Conservation (phyloP, 2,329 filamentous ascomycete genomes). For the Cercospora canescens region DNA sequence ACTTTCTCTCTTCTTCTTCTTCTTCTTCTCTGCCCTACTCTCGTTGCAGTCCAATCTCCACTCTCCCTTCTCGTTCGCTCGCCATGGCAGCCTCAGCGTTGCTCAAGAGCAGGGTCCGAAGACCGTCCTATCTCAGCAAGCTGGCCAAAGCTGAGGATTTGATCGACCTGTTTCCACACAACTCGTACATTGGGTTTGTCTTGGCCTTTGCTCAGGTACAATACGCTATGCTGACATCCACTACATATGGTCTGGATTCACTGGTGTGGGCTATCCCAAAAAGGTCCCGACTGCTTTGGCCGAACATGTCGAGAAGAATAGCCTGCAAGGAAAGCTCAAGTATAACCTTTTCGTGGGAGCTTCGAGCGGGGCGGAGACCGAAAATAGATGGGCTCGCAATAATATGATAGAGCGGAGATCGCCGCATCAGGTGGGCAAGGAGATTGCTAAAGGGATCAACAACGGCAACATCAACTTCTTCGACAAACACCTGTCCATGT, state of each 20-base stretch:
- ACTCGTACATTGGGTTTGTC: constrained; percentile 69
- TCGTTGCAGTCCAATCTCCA: too few relatives aligned
- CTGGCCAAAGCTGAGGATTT: constrained; percentile 77
- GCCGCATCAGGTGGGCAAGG: constrained; percentile 88
- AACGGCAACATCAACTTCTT: constrained; percentile 87
- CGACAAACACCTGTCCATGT: constrained; percentile 93
- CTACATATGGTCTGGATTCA: constrained; percentile 75
- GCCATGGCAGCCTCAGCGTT: constrained; percentile 54
- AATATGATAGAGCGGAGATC: constrained; percentile 87
- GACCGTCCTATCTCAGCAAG: constrained; percentile 78
- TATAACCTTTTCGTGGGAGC: constrained; percentile 88
- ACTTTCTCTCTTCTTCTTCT: not conserved
- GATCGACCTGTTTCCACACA: constrained; percentile 78
- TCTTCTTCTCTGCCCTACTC: not conserved
- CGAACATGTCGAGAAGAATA: constrained; percentile 86
- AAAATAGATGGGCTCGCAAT: constrained; percentile 84
- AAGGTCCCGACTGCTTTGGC: constrained; percentile 81
- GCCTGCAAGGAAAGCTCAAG: constrained; percentile 77
- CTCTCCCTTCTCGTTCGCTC: not conserved
- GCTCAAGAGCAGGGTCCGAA: constrained; percentile 72
- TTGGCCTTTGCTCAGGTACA: not conserved
- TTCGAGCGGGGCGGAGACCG: constrained; percentile 85
- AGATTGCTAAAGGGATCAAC: constrained; percentile 88
- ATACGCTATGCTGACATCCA: not conserved
- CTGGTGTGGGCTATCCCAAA: constrained; percentile 66